phyloP scores from a whole-genome alignment of 768 basidiomycete genomes.

The Xanthoconium stramineum region DNA sequence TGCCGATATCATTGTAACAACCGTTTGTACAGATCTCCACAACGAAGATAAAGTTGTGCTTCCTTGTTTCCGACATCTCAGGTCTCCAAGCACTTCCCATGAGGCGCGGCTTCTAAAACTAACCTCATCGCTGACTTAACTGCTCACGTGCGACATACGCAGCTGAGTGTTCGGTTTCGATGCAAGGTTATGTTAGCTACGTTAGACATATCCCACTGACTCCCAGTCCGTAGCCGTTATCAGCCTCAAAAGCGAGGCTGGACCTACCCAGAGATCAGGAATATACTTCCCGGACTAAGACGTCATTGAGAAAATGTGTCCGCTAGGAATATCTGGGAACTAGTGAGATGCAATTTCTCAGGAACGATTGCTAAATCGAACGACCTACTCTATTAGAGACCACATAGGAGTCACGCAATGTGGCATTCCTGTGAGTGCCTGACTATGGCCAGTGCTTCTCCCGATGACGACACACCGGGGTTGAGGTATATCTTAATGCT shows the following conservation, averaged over 20 bases:
- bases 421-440: not conserved
- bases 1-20: not conserved
- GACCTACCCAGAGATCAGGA: not conserved
- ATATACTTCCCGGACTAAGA: not conserved
- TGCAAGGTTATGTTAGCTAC: not conserved
- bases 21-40: conserved; percentile 9
- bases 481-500: not conserved
- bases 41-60: not conserved
- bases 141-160: not conserved
- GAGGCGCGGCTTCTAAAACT: not conserved
- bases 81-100: conserved; percentile 5
- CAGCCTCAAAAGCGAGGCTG: not conserved
- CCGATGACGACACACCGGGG: not conserved
- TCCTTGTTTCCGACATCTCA: conserved; percentile 6
- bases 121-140: not conserved
- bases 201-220: not conserved
- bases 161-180: not conserved
- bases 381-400: not conserved
- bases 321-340: conserved; percentile 1
- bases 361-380: not conserved
- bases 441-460: not conserved
- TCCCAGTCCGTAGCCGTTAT: not conserved
- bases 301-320: not conserved
- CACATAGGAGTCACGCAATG: not conserved
- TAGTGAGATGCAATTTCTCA: not conserved